phyloP scores from a whole-genome alignment of 1,139 yeast species.

The Blastobotrys serpentis region DNA sequence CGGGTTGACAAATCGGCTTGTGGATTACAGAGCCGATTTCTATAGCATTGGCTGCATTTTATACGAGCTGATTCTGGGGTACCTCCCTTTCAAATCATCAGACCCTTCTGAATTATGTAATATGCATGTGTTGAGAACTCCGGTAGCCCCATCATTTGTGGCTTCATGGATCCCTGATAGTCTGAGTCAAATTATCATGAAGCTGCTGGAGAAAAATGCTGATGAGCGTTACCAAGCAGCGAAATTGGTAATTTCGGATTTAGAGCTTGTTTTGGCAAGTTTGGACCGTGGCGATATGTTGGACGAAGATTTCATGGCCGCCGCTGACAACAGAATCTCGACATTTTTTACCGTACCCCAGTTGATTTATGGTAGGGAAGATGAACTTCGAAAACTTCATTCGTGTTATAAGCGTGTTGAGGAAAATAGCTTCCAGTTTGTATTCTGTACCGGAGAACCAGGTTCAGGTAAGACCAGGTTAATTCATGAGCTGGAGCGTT shows the following conservation, averaged over 20 bases:
- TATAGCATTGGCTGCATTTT: constrained; percentile 53
- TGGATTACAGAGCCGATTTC: constrained; percentile 52
- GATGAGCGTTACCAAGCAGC: constrained; percentile 45
- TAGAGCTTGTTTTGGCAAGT: constrained; percentile 33
- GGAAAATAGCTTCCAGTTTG: constrained; percentile 35
- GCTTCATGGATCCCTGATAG: constrained; percentile 44
- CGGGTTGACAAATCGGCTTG: constrained; percentile 44
- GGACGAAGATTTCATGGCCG: constrained; percentile 29
- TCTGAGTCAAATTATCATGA: constrained; percentile 47
- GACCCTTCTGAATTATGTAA: constrained; percentile 46
- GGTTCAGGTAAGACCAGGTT: constrained; percentile 53
- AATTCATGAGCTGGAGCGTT: constrained; percentile 45
- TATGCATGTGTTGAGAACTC: constrained; percentile 47
- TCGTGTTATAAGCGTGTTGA: constrained; percentile 34
- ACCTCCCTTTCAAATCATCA: constrained; percentile 47
- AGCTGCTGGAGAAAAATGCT: constrained; percentile 47
- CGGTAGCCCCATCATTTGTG: constrained; percentile 43
- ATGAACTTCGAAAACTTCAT: constrained; percentile 36
- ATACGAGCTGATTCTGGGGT: constrained; percentile 50
- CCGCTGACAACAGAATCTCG: constrained; percentile 24
- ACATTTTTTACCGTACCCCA: constrained; percentile 37
- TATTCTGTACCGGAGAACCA: constrained; percentile 46
- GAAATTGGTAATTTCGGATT: constrained; percentile 43
- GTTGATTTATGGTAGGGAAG: constrained; percentile 43
- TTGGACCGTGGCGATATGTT: constrained; percentile 22